Evolutionary conservation across 306 rosid species (phyloP).

Genomic region (Castanopsis chinensis): DNA sequence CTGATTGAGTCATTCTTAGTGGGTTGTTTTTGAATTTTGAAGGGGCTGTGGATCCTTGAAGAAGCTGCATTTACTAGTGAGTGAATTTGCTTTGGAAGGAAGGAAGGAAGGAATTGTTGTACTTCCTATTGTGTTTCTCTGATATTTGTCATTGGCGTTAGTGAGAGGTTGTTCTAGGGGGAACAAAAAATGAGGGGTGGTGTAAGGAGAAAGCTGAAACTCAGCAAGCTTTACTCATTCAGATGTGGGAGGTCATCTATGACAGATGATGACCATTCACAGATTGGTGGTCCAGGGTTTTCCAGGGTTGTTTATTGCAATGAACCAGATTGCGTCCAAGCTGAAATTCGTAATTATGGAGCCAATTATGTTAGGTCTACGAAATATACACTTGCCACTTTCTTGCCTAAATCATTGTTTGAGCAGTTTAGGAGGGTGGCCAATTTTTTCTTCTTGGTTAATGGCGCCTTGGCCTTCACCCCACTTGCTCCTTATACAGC

Average conservation of each 20-base stretch:
- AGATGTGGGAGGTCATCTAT: slow-evolving; percentile 61
- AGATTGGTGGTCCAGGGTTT: slow-evolving; percentile 75
- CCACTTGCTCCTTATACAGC: slow-evolving; percentile 77
- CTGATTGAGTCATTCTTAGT: not conserved
- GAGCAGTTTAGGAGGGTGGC: slow-evolving; percentile 99
- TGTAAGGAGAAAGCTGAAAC: slow-evolving; percentile 48
- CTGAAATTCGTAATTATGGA: slow-evolving; percentile 48
- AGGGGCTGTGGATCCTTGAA: not conserved
- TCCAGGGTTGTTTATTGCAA: slow-evolving; percentile 78
- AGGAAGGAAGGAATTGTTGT: not conserved
- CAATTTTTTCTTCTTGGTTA: slow-evolving; percentile 77
- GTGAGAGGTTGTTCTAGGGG: not conserved
- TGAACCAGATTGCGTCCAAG: slow-evolving; percentile 57
- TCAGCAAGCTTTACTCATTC: slow-evolving; percentile 88
- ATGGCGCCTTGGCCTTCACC: slow-evolving; percentile 75
- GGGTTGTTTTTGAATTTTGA: not conserved
- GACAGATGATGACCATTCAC: slow-evolving; percentile 60
- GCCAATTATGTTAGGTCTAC: slow-evolving; percentile 77
- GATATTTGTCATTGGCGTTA: slow-evolving; percentile 11
- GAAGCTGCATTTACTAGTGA: slow-evolving; percentile 14
- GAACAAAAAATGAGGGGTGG: slow-evolving; percentile 45
- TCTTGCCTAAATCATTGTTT: slow-evolving; percentile 89
- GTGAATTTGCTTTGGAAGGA: not conserved
- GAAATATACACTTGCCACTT: slow-evolving; percentile 70
- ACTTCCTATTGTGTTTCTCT: not conserved